Base-by-base conservation (phyloP, 164 flowering plant species). In the Annona squamosa region DNA sequence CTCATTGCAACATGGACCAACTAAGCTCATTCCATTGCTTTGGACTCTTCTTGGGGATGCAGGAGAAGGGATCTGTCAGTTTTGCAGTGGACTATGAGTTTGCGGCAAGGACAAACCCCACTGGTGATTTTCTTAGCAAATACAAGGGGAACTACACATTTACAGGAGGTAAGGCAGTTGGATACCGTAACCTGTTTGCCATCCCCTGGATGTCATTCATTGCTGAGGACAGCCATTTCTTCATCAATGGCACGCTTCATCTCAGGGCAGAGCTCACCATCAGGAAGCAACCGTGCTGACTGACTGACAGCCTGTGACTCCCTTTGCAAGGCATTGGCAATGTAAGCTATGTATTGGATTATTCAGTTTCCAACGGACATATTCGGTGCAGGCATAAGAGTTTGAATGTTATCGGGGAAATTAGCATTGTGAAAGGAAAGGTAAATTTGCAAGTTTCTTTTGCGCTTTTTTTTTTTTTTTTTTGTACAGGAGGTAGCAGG, bases 1-100 rank as follows among this genome's bases (percentile, higher is more conserved):
- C 97, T 0, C 99, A 95, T 67, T 95, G 99, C 82, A 95, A 95
- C 85, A 88, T 95, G 98, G 99, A 95, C 79, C 99, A 95, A 79
- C 97, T 91, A 77, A 87, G 92, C 76, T 80, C 91, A 1, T 90
- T 89, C 82, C 92, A 91, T 63, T 95, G 98, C 72, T 94, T 94
- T 46, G 99, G 99, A n/a, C 85, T 94, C 71, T 94, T 94, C 71
- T 73, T 94, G 66, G 99, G 99, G 6, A 92, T 94, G 99, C 99
- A 92, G 73, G 98, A 92, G 81, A 94, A 92, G 72, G 98, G 99
- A 0, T 87, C 97, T 0, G 94, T 87, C 2, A 82, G 87, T 59
- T 91, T 94, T 71, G 90, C 91, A 0, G 98, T 94, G 46, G 98
- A 92, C 78, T 92, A 93, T 63, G 99, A 92, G 77, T 94, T 94